Evolutionary conservation across 768 basidiomycete genomes (phyloP).

Genomic region (Mycena rebaudengoi): DNA sequence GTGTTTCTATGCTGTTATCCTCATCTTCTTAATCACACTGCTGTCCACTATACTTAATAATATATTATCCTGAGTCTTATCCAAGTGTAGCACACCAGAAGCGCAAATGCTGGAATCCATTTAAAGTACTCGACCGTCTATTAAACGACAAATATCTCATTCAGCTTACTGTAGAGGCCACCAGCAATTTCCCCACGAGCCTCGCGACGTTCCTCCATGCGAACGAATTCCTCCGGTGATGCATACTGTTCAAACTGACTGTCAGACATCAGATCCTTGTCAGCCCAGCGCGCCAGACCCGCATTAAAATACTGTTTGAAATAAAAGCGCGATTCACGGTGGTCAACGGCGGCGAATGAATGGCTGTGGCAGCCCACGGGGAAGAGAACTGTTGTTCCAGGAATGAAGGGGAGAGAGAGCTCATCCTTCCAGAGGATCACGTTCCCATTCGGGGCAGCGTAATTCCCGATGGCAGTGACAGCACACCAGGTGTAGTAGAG

Average conservation of each 20-base stretch:
- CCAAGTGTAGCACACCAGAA: too few relatives aligned
- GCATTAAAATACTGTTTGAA: not conserved
- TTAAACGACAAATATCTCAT: too few relatives aligned
- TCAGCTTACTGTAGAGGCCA: too few relatives aligned
- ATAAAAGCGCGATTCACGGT: not conserved
- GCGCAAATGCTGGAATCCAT: too few relatives aligned
- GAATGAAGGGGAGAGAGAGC: not conserved
- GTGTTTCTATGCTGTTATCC: too few relatives aligned
- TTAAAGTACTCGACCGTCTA: too few relatives aligned
- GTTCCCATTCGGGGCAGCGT: not conserved
- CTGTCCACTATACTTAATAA: too few relatives aligned
- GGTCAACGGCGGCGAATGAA: not conserved
- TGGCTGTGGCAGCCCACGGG: not conserved
- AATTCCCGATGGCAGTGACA: not conserved
- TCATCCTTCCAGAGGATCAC: not conserved
- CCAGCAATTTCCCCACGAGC: too few relatives aligned
- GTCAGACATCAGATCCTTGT: not conserved
- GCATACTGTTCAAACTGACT: not conserved
- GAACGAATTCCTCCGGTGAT: not conserved
- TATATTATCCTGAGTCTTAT: too few relatives aligned
- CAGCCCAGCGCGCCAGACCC: not conserved
- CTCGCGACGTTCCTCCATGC: too few relatives aligned
- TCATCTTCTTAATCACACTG: too few relatives aligned
- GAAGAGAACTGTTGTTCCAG: not conserved
- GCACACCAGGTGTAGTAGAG: not conserved